phyloP scores from a whole-genome alignment of 2,329 filamentous ascomycete genomes.

The Penicillium olsonii region DNA sequence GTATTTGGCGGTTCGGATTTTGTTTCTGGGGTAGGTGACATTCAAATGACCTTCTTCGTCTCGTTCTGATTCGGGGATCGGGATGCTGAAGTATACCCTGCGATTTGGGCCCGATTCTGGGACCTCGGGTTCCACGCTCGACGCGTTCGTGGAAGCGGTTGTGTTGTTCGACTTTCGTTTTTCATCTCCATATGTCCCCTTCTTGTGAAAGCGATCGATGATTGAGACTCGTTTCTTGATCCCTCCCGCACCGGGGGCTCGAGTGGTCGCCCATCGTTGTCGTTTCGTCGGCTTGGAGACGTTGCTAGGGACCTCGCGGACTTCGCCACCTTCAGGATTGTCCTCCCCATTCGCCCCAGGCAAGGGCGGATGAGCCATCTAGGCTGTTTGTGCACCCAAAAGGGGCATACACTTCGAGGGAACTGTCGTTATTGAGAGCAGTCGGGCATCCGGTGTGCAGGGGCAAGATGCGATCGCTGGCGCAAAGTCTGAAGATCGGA shows the following conservation, averaged over 20 bases:
- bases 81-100: conserved; percentile 74
- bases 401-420: conserved; percentile 30
- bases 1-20: conserved; percentile 97
- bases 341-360: conserved; percentile 25
- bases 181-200: conserved; percentile 66
- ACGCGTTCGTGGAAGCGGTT: conserved; percentile 34
- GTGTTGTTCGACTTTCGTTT: conserved; percentile 55
- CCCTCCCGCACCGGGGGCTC: conserved; percentile 73
- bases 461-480: conserved; percentile 25
- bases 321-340: conserved; percentile 28
- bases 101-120: conserved; percentile 51
- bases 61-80: conserved; percentile 71
- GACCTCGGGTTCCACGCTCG: conserved; percentile 22
- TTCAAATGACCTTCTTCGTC: conserved; percentile 79
- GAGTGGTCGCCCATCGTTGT: conserved; percentile 95
- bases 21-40: conserved; percentile 79
- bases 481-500: not conserved
- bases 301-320: conserved; percentile 44
- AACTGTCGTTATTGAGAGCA: conserved; percentile 15
- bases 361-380: conserved; percentile 44
- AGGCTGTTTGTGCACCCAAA: conserved; percentile 28
- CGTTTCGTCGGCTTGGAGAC: conserved; percentile 69
- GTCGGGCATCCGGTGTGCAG: conserved; percentile 31
- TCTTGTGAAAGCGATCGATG: conserved; percentile 71
- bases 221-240: conserved; percentile 79